Base-by-base conservation (phyloP, 2,329 filamentous ascomycete genomes). In the Metarhizium robertsii region DNA sequence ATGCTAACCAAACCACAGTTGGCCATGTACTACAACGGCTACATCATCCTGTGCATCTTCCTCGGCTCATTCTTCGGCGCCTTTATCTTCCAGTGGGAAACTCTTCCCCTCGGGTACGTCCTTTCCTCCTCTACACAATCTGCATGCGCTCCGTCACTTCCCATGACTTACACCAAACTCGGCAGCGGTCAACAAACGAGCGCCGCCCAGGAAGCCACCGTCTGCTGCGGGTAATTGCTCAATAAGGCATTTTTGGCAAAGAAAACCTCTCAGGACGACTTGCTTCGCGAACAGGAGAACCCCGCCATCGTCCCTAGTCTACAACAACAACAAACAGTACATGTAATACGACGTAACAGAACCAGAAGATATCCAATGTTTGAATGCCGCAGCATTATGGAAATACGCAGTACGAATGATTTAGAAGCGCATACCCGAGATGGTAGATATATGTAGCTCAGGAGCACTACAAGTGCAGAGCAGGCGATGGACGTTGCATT, bases 21-120 rank as follows among this genome's bases (percentile, higher is more conserved):
- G n/a, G 78, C 77, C 59, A 81, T 82, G 78, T 82, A 83, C 67
- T 84, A 79, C 71, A 83, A 83, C 61, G 82, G 85, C 10, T 94
- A 90, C 69, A 79, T 94, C 59, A 88, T 94, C 67, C 85, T 92
- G 57, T 89, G 84, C 61, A 90, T 94, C 67, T 81, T 92, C 59
- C 79, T 92, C 55, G 90, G 90, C 1, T 83, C 86, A 0, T 90
- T 83, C 60, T 55, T 92, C 5, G 90, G 89, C 16, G 77, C 80
- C 13, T 89, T 91, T 60, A 65, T 88, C 57, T 92, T 90, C 66
- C 80, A 84, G 34, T 92, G 87, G 86, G 86, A 88, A 66, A 72
- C 67, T 0, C 62, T 81, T 16, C 59, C 64, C 7, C 59, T 65
- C 5, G 58, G 61, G 66, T 70, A 62, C 56, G 66, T 63, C 14